A percentile compares a stretch with the other conserved stretches of the same genome.
These are phyloP conservation scores for Phytophthora agathidicida DNA, from an alignment of 352 stramenopile genomes.

Conservation along the genomic window DNA sequence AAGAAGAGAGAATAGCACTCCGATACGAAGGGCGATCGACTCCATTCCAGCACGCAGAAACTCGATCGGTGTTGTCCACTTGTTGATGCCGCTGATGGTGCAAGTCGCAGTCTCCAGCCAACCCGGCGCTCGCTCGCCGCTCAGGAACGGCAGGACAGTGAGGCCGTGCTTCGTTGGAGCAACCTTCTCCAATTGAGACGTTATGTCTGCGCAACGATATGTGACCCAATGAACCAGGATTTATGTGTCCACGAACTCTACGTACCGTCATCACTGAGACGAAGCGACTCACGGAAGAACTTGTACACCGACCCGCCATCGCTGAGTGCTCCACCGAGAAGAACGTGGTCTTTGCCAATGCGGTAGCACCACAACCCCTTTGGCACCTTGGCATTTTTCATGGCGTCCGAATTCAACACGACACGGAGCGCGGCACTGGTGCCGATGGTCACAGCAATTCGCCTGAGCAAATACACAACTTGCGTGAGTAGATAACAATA, in stretches of 20 bases:
- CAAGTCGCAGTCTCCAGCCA: conserved; percentile 91
- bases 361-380: conserved; percentile 95
- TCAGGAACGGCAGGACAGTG: conserved; percentile 93
- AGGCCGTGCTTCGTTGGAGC: conserved; percentile 70
- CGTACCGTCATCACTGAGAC: conserved; percentile 51
- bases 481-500: conserved; percentile 4
- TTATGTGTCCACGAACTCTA: not conserved
- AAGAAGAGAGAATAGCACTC: conserved; percentile 84
- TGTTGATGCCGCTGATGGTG: conserved; percentile 91
- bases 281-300: conserved; percentile 87
- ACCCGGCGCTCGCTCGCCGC: conserved; percentile 92
- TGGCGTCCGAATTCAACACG: conserved; percentile 61
- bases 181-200: conserved; percentile 52
- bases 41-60: conserved; percentile 92
- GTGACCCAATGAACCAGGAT: not conserved
- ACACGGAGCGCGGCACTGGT: conserved; percentile 94
- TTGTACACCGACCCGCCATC: conserved; percentile 96
- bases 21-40: conserved; percentile 90
- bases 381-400: conserved; percentile 74
- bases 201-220: conserved; percentile 16
- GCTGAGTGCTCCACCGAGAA: conserved; percentile 95
- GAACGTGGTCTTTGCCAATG: conserved; percentile 79
- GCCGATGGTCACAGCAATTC: conserved; percentile 94
- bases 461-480: conserved; percentile 32
- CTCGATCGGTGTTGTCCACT: conserved; percentile 89